Evolutionary conservation across 1,284 basidiomycete species (phyloP), one percentile per base, ranked within the genome.

Genomic region (Ceratobasidium papillatum): DNA sequence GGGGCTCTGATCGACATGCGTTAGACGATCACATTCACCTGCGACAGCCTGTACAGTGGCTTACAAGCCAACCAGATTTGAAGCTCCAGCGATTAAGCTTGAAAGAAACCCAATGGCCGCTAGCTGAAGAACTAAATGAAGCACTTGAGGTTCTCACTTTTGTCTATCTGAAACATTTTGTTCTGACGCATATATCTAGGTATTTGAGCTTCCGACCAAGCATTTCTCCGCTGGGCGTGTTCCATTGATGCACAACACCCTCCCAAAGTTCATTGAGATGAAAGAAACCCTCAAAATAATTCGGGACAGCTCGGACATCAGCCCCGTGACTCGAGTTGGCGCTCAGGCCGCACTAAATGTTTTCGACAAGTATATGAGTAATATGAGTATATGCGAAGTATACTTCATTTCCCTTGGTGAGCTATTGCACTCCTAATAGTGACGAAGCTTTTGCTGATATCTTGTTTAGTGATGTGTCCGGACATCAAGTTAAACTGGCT

Each of bases 371-470:
- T 68, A 68, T 49, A 68, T 68, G 65, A 32, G 11, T n/a, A 68
- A 51, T n/a, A 38, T 68, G 65, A 68, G 65, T 41, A 68, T 68
- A 68, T 68, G 49, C n/a, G 51, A 68, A 54, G 47, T 68, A 4
- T 68, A 68, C 19, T 68, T 68, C 34, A 68, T 68, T 3, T 38
- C 49, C 0, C 27, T 68, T 27, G 65, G 65, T 68, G 22, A 51
- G 64, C 47, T 38, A 25, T 19, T 2, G 22, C 32, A 59, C 4
- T 32, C n/a, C 22, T 25, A 61, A 36, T 7, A 12, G 12, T 19
- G 22, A 14, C 19, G 11, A 3, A 14, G 14, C 36, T 59, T 7
- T 9, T 38, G 3, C 9, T 36, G 17, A 34, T 34, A n/a, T 19
- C 27, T 43, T 45, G 22, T 25, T 25, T 25, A 62, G 59, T 38